Percentiles rank a stretch among this genome's conserved stretches.
Evolutionary conservation across 345 rosid species (phyloP).

Genomic region (Gossypium raimondii): DNA sequence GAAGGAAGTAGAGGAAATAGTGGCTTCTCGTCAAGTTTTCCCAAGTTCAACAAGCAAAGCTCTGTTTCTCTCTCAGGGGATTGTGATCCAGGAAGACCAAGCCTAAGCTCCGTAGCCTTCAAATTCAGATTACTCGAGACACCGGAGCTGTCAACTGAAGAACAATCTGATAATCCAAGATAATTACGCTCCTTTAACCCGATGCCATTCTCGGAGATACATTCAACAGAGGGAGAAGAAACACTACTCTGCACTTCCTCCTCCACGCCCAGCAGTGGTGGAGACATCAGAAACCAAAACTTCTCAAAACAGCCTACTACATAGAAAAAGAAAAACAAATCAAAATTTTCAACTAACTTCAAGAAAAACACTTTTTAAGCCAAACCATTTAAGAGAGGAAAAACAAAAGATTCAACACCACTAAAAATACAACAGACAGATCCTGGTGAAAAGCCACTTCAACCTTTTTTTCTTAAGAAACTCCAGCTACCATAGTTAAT

Average conservation of each 20-base stretch:
- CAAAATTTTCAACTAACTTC: not conserved
- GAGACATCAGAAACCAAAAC: slow-evolving; percentile 59
- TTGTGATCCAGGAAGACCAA: slow-evolving; percentile 80
- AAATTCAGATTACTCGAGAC: slow-evolving; percentile 57
- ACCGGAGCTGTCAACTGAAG: slow-evolving; percentile 71
- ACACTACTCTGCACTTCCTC: slow-evolving; percentile 49
- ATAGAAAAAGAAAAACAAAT: slow-evolving; percentile 4
- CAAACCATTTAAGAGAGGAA: not conserved
- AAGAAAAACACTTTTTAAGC: not conserved
- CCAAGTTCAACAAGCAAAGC: slow-evolving; percentile 38
- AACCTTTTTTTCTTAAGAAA: not conserved
- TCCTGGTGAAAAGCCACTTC: not conserved
- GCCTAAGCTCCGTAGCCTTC: slow-evolving; percentile 80
- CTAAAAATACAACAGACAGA: slow-evolving; percentile 2
- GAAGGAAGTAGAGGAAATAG: slow-evolving; percentile 71
- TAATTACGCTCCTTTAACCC: slow-evolving; percentile 69
- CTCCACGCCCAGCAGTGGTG: slow-evolving; percentile 47
- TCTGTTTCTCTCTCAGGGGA: slow-evolving; percentile 60
- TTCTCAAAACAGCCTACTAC: slow-evolving; percentile 21
- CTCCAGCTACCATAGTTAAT: not conserved
- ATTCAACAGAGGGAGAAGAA: slow-evolving; percentile 44
- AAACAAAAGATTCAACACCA: not conserved
- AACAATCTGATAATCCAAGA: slow-evolving; percentile 67
- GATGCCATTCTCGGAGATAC: slow-evolving; percentile 35
- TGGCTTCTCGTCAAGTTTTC: slow-evolving; percentile 62